These are phyloP conservation scores for Acacia concinna DNA, from an alignment of 331 rosid species.

Conservation along the genomic window DNA sequence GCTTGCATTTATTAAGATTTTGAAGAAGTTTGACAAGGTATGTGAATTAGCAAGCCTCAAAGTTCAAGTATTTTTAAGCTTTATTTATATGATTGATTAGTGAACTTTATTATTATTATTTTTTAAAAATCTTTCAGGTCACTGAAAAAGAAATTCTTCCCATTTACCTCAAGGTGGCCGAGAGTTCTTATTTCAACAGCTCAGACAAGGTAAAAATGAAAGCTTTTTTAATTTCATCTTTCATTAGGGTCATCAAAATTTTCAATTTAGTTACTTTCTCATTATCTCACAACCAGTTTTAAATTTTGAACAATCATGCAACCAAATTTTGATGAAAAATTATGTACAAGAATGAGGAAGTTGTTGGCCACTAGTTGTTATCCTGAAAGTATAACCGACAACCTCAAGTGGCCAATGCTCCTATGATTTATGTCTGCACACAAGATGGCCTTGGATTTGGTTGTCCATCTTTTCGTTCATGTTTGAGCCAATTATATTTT, in stretches of 20 bases:
- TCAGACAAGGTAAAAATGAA: conserved; percentile 80
- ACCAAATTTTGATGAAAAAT: not conserved
- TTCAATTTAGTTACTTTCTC: not conserved
- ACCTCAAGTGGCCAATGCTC: conserved; percentile 63
- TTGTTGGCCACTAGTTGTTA: conserved; percentile 45
- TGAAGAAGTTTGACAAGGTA: conserved; percentile 97
- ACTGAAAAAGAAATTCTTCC: conserved; percentile 86
- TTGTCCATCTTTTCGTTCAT: conserved; percentile 53
- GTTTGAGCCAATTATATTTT: conserved; percentile 22
- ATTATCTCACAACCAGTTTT: not conserved
- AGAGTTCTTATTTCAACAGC: conserved; percentile 91
- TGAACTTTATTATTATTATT: not conserved
- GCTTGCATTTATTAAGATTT: conserved; percentile 89
- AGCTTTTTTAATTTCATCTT: not conserved
- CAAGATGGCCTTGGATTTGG: conserved; percentile 47
- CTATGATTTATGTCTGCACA: conserved; percentile 47
- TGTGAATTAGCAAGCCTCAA: conserved; percentile 28
- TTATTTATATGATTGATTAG: conserved; percentile 19
- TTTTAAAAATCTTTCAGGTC: conserved; percentile 55
- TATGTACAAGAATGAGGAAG: conserved; percentile 23
- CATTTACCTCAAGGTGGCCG: conserved; percentile 87
- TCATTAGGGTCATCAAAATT: not conserved
- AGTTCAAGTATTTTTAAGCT: not conserved
- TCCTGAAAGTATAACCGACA: conserved; percentile 56
- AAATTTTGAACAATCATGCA: not conserved